A percentile compares a stretch with the other conserved stretches of the same genome.
phyloP scores from a whole-genome alignment of 768 basidiomycete genomes.

The Leccinum aurantiacum region DNA sequence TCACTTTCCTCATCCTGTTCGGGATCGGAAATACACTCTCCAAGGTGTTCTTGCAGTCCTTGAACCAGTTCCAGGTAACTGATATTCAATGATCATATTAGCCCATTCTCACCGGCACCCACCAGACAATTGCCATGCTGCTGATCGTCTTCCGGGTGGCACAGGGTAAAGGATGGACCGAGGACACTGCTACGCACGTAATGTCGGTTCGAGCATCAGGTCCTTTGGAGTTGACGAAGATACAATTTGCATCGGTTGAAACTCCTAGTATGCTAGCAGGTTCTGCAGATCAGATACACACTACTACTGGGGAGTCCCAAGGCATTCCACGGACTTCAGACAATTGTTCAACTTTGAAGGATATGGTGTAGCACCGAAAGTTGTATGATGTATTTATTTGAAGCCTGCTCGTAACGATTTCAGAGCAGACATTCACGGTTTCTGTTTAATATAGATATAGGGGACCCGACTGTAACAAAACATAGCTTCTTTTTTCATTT shows the following conservation, averaged over 20 bases:
- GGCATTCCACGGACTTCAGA: neutral
- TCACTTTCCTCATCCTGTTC: neutral
- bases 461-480: no score
- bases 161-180: neutral
- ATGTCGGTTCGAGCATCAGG: neutral
- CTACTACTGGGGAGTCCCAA: neutral
- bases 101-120: neutral
- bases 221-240: neutral
- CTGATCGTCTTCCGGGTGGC: neutral
- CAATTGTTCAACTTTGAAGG: neutral
- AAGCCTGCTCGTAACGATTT: neutral
- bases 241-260: neutral
- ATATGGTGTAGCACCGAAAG: neutral
- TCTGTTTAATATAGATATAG: no score
- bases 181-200: neutral
- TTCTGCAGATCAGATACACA: neutral
- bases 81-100: neutral
- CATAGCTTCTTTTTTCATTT: no score
- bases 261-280: neutral
- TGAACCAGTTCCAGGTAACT: neutral
- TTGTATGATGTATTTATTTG: neutral
- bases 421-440: no score
- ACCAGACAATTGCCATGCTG: neutral
- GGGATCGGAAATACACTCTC: neutral
- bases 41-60: neutral